Base-by-base conservation (phyloP, 805 yeast species). In the Candida cerambycidarum region DNA sequence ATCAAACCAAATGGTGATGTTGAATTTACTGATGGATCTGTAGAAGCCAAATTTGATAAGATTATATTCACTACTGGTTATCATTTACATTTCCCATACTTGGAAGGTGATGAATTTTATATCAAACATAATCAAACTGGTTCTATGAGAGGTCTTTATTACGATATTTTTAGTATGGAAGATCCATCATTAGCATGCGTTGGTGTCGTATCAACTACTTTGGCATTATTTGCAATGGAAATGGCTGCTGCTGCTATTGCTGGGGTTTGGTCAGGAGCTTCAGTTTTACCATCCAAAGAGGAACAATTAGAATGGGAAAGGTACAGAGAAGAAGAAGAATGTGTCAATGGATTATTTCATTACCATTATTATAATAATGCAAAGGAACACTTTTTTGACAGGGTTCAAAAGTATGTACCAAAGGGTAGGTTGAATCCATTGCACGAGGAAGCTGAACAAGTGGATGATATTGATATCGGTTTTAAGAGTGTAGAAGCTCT, bases 211-310 rank as follows among this genome's bases (percentile, higher is more conserved):
- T 52, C 71, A 2, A 67, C 78, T 1, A 69, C 73, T 2, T 52
- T 75, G 18, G 67, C 71, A 47, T 77, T 76, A 61, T 73, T 74
- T 39, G 65, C 74, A 12, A 73, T 76, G 48, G 83, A 79, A 51
- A 62, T 73, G 1, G 59, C 67, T 36, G 77, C 80, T 1, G 74
- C 79, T n/a, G 80, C 81, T 0, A 61, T 78, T 38, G 78, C 79
- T 12, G 82, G 82, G n/a, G 73, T 76, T 3, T 78, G 80, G 79
- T 63, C 78, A 2, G 57, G 58, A 5, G 60, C 61, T 21, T 59
- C 55, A 18, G 11, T 47, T 9, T 53, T 76, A 18, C 82, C 82
- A 1, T 32, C 67, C 0, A 46, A 53, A 12, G 64, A 64, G 19
- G 73, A 67, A 17, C 79, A 75, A 52, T 43, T 41, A 14, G 43